These are phyloP conservation scores for Oryza glaberrima DNA, from an alignment of 176 grass and related monocot species.

Conservation along the genomic window DNA sequence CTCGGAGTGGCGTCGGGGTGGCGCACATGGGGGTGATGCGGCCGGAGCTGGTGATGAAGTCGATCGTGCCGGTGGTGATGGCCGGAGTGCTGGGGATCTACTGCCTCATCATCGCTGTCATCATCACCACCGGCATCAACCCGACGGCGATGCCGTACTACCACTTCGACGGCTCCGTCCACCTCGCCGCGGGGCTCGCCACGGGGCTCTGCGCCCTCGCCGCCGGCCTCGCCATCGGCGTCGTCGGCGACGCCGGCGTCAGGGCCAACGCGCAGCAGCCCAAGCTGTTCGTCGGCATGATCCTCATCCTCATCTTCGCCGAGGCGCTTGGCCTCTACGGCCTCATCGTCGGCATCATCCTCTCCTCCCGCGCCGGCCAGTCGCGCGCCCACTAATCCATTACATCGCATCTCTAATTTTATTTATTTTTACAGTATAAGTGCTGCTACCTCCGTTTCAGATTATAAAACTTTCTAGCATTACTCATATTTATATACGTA, in stretches of 20 bases:
- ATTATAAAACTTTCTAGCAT: no score
- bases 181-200: constrained; percentile 29
- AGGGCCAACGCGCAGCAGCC: constrained; percentile 51
- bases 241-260: constrained; percentile 42
- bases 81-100: constrained; percentile 34
- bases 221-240: constrained; percentile 39
- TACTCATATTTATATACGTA: no score
- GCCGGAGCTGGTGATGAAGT: constrained; percentile 38
- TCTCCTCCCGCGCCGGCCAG: background rate
- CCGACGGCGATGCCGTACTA: constrained; percentile 10
- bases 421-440: no score
- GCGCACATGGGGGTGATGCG: constrained; percentile 24
- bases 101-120: constrained; percentile 28
- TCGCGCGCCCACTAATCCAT: background rate
- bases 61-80: constrained; percentile 28
- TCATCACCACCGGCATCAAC: constrained; percentile 18
- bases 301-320: constrained; percentile 42
- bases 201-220: background rate
- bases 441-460: no score
- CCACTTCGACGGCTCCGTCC: constrained; percentile 35
- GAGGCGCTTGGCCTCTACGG: constrained; percentile 36
- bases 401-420: background rate
- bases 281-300: constrained; percentile 22
- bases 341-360: constrained; percentile 36
- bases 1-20: background rate